Evolutionary conservation across 2,329 filamentous ascomycete genomes (phyloP), one percentile per base, ranked within the genome.

Genomic region (Orbilia quercus): DNA sequence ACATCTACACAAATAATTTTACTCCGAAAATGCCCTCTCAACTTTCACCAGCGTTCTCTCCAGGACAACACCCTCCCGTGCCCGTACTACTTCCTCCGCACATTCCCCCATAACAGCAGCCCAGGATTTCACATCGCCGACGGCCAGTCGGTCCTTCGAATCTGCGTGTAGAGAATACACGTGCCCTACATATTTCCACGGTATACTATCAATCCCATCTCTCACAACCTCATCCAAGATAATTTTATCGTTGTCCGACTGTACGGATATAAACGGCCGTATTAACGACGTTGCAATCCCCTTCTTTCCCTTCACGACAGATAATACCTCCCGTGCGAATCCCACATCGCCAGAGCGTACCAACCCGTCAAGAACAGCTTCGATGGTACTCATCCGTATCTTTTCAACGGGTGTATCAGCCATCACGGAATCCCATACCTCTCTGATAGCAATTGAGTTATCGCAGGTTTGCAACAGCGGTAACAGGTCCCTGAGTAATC

Each of bases 71-170:
- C 53, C 69, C n/a, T 63, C 40, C 16, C 47, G 54, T 16, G 42
- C 60, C 53, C 48, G 44, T 6, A 23, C 16, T n/a, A 59, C 55
- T 42, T 73, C 69, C 48, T 65, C 40, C 16, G 54, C 60, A 60
- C 69, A 73, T 1, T n/a, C 42, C 28, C 51, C 47, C 9, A 73
- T 57, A n/a, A 54, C 69, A 3, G 42, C 40, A 14, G 69, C 60
- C 69, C 69, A 73, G 14, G 38, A 18, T n/a, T 16, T 7, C 23
- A 72, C 38, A 25, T 23, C 42, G 7, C 4, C 23, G 31, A 22
- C 31, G 16, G 25, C 6, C 25, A 65, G 1, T 22, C 7, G 18
- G 31, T 38, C 28, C 14, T 25, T 38, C n/a, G 16, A 34, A 7
- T 54, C 16, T 14, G 23, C 44, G 18, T 5, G 40, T 9, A 72